These are phyloP conservation scores for Mollisiaceae sp. DNA, from an alignment of 2,329 filamentous ascomycete species.

Conservation along the genomic window DNA sequence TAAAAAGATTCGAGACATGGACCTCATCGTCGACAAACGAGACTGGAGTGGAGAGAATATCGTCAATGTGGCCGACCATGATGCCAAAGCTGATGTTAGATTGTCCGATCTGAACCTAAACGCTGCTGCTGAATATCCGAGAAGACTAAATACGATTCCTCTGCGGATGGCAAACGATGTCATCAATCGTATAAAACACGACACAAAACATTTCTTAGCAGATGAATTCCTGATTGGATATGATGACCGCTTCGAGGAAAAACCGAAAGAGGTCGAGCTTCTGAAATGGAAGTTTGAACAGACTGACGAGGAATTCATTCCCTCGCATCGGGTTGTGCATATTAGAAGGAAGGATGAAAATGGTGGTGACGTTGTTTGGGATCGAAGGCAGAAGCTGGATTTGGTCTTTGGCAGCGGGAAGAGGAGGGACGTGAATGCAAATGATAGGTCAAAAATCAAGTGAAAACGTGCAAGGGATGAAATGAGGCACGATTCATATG, in stretches of 20 bases:
- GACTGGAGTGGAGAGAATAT: constrained; percentile 15
- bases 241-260: constrained; percentile 65
- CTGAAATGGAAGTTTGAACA: constrained; percentile 63
- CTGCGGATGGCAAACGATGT: constrained; percentile 63
- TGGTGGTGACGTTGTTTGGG: constrained; percentile 54
- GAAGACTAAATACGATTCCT: constrained; percentile 10
- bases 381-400: constrained; percentile 59
- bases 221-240: constrained; percentile 63
- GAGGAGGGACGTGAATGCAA: neutral
- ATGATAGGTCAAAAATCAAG: no score
- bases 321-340: constrained; percentile 66
- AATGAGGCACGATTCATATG: no score
- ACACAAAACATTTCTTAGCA: constrained; percentile 54
- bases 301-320: constrained; percentile 70
- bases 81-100: neutral
- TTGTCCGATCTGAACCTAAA: no score
- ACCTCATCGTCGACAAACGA: constrained; percentile 19
- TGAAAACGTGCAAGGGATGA: no score
- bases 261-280: constrained; percentile 48
- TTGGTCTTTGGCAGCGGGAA: constrained; percentile 60
- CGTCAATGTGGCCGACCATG: neutral
- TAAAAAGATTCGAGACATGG: constrained; percentile 21
- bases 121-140: no score
- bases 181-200: constrained; percentile 65
- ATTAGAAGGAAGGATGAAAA: constrained; percentile 55